Conservation (phyloP, 2,329 filamentous ascomycete genomes). For the Aspergillus sergii region DNA sequence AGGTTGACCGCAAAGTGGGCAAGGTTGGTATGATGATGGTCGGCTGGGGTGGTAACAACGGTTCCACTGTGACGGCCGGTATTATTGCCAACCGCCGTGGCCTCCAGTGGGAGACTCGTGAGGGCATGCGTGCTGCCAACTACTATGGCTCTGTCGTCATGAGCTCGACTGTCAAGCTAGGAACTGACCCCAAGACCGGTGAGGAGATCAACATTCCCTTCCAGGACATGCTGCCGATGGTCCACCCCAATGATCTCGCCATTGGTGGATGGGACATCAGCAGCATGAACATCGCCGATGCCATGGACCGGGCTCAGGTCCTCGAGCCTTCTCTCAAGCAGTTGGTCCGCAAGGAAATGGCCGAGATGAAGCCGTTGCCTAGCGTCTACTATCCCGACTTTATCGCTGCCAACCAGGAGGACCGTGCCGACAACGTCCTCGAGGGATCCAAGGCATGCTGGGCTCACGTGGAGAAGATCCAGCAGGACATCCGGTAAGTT, state of each 20-base stretch:
- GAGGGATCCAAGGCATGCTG: conserved; percentile 79
- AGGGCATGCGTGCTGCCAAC: conserved; percentile 82
- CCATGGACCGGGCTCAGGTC: conserved; percentile 95
- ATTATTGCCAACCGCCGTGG: conserved; percentile 92
- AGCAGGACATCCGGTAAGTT: conserved; percentile 80
- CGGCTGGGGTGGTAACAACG: conserved; percentile 97
- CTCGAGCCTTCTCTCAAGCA: conserved; percentile 93
- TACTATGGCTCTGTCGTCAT: conserved; percentile 99
- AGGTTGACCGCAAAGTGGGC: conserved; percentile 89
- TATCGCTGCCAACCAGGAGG: conserved; percentile 97
- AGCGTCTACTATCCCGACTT: conserved; percentile 99
- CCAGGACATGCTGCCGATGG: conserved; percentile 91
- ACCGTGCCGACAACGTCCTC: conserved; percentile 88
- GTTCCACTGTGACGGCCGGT: conserved; percentile 93
- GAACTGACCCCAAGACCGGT: conserved; percentile 78
- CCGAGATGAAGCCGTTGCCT: conserved; percentile 81
- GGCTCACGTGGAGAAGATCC: conserved; percentile 90
- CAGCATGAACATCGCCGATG: conserved; percentile 79
- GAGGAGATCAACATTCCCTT: conserved; percentile 96
- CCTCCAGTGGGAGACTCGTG: conserved; percentile 90
- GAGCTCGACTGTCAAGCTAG: conserved; percentile 96
- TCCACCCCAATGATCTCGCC: conserved; percentile 92
- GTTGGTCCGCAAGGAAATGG: conserved; percentile 91
- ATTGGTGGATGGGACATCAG: conserved; percentile 99
- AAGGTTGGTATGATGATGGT: conserved; percentile 97